Evolutionary conservation across 305 asterid genomes (phyloP), one percentile per base, ranked within the genome.

Genomic region (Fraxinus sp.): DNA sequence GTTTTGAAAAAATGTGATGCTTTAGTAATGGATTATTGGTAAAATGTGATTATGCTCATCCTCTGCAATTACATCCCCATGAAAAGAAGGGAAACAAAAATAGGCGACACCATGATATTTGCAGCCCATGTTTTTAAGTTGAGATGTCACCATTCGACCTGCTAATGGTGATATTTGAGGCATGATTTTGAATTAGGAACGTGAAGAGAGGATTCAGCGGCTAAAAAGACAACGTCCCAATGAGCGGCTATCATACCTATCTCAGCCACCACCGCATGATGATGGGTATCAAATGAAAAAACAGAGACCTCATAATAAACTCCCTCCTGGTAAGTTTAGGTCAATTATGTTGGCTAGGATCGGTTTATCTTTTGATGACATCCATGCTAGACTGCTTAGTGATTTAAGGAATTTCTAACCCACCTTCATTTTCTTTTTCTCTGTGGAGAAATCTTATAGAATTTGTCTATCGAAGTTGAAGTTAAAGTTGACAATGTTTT

Each of bases 151-250:
- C 36, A 18, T 74, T 82, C 13, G 52, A 71, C 43, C 22, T 71
- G 39, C 43, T 71, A 79, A 43, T 82, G 55, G 43, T n/a, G 57
- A 18, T 41, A 35, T 10, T 52, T 80, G 73, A 35, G 77, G 14
- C 49, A 35, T 49, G 36, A n/a, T 75, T 82, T 83, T 74, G 13
- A 79, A 35, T 83, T 86, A 95, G 98, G 99, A 95, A 88, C 97
- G 98, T 66, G 98, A 97, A 79, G 97, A 93, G 84, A 92, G 98
- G 90, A 91, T 85, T 82, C 97, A 89, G 79, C 90, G 89, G 59
- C 80, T 93, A 36, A 92, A 89, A 82, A 91, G 89, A 81, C 93
- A 89, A 55, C 93, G 92, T 52, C 91, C 93, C 8, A 97, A 95
- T 86, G 97, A 90, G 22, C 90, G 90, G 66, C 91, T 91, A 81